These are phyloP conservation scores for Lactifluus subvellereus DNA, from an alignment of 768 basidiomycete genomes.

Conservation along the genomic window DNA sequence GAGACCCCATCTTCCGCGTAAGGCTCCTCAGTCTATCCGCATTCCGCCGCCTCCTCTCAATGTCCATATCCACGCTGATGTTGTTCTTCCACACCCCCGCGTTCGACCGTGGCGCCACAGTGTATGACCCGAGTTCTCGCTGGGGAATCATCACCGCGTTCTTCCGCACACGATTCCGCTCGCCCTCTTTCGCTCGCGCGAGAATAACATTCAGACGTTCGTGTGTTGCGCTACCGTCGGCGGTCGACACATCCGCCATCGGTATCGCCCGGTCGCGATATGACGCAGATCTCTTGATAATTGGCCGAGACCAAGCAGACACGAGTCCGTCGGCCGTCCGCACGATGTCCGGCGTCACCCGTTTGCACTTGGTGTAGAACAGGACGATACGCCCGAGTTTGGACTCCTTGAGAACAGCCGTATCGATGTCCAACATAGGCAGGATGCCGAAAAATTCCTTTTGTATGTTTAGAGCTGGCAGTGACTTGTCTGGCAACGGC, in stretches of 20 bases:
- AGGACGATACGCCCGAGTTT: slow-evolving; percentile 83
- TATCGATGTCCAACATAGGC: slow-evolving; percentile 89
- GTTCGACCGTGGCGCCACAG: slow-evolving; percentile 63
- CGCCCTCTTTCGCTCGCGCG: slow-evolving; percentile 58
- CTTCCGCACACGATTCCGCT: slow-evolving; percentile 64
- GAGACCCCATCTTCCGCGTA: slow-evolving; percentile 40
- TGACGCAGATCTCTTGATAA: slow-evolving; percentile 82
- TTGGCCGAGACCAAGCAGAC: slow-evolving; percentile 81
- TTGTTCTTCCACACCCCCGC: slow-evolving; percentile 47
- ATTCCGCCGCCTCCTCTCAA: slow-evolving; percentile 66
- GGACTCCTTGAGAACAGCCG: slow-evolving; percentile 83
- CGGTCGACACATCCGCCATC: slow-evolving; percentile 40
- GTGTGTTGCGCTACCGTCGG: slow-evolving; percentile 34
- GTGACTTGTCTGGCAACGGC: slow-evolving; percentile 84
- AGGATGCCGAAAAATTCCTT: slow-evolving; percentile 82
- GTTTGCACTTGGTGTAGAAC: slow-evolving; percentile 95
- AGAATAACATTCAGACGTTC: slow-evolving; percentile 66
- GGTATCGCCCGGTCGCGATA: slow-evolving; percentile 73
- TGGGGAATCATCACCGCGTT: slow-evolving; percentile 83
- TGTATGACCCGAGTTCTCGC: slow-evolving; percentile 68
- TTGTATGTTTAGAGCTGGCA: slow-evolving; percentile 95
- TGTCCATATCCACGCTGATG: slow-evolving; percentile 64
- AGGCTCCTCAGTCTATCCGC: slow-evolving; percentile 65
- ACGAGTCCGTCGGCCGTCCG: slow-evolving; percentile 82
- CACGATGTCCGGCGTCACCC: slow-evolving; percentile 75